Conservation (phyloP, 2,329 filamentous ascomycete genomes). For the Pezicula carpinea region DNA sequence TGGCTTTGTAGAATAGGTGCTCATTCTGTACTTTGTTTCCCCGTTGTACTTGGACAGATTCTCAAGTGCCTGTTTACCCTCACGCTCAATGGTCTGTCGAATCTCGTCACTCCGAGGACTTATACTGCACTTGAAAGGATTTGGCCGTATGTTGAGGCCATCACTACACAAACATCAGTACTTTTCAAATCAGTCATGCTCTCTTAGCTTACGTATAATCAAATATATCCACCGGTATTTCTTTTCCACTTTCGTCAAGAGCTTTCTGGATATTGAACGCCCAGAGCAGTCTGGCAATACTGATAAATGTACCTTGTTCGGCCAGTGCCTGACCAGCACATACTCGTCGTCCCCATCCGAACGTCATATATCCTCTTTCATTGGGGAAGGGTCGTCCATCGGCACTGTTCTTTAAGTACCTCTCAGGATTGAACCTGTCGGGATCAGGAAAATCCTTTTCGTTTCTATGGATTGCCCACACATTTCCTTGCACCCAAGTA, state of each 20-base stretch:
- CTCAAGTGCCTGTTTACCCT: slow-evolving; percentile 15
- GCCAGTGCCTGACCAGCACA: slow-evolving; percentile 53
- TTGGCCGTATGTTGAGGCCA: slow-evolving; percentile 21
- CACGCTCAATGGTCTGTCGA: slow-evolving; percentile 11
- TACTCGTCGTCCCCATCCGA: slow-evolving; percentile 36
- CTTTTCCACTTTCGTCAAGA: slow-evolving; percentile 15
- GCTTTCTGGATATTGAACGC: slow-evolving; percentile 34
- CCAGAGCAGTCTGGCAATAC: slow-evolving; percentile 45
- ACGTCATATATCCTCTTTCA: slow-evolving; percentile 27
- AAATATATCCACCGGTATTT: slow-evolving; percentile 19
- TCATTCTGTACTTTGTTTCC: slow-evolving; percentile 16
- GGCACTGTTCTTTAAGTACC: slow-evolving; percentile 21
- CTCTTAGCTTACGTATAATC: slow-evolving; percentile 26
- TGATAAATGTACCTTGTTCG: slow-evolving; percentile 41
- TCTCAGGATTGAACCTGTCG: slow-evolving; percentile 36
- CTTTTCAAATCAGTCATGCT: not conserved
- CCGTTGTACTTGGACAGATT: slow-evolving; percentile 14
- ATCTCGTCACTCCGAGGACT: slow-evolving; percentile 21
- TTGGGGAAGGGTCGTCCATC: not conserved
- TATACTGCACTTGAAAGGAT: slow-evolving; percentile 29
- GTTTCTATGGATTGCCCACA: slow-evolving; percentile 30
- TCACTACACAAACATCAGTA: slow-evolving; percentile 8
- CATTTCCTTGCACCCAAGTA: slow-evolving; percentile 31
- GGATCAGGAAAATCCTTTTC: slow-evolving; percentile 34
- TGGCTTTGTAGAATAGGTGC: not conserved